Evolutionary conservation across 2,329 filamentous ascomycete species (phyloP).

Genomic region (Trichoderma koningiopsis): DNA sequence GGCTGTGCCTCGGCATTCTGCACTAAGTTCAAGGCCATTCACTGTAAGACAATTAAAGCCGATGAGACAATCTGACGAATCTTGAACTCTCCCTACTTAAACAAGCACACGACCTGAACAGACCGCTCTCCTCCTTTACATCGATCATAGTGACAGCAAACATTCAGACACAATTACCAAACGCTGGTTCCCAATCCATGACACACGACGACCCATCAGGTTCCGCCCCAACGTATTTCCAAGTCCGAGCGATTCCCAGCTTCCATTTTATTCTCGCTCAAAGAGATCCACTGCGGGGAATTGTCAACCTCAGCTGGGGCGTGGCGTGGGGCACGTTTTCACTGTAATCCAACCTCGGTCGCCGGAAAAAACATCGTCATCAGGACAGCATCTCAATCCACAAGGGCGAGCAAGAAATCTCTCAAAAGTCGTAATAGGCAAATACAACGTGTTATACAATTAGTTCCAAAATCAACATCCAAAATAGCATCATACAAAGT

Average conservation of each 20-base stretch:
- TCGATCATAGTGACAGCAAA: not conserved
- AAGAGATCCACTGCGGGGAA: constrained; percentile 18
- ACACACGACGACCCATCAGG: not conserved
- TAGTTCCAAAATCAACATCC: not conserved
- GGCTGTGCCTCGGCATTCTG: not conserved
- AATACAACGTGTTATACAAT: not conserved
- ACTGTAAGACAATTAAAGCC: not conserved
- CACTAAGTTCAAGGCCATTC: not conserved
- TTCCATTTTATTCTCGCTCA: not conserved
- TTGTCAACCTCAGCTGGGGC: not conserved
- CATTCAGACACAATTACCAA: not conserved
- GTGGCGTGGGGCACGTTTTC: not conserved
- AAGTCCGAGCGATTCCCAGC: not conserved
- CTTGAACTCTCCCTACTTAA: not conserved
- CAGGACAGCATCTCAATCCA: not conserved
- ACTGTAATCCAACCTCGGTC: not conserved
- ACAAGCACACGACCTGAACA: not conserved
- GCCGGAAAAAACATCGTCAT: not conserved
- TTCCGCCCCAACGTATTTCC: constrained; percentile 6
- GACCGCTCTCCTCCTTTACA: not conserved
- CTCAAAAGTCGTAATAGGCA: not conserved
- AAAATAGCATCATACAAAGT: not conserved
- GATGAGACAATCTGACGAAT: not conserved
- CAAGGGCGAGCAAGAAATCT: not conserved
- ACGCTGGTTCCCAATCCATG: not conserved